Percentiles rank a stretch among this genome's conserved stretches.
These are phyloP conservation scores for Zizania latifolia DNA, from an alignment of 176 grass and related monocot genomes.

Conservation along the genomic window DNA sequence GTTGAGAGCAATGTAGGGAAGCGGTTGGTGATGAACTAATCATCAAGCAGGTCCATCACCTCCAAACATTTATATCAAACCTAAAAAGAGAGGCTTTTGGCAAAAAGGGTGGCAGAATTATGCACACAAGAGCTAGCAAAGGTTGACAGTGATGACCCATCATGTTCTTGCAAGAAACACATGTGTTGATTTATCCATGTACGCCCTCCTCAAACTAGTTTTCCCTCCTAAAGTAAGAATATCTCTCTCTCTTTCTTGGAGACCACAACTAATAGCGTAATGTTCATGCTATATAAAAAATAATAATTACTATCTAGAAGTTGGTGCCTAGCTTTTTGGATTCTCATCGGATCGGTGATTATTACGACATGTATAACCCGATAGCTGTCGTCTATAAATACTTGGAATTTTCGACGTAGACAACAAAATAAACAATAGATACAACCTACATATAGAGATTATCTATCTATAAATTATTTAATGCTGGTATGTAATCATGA, in stretches of 20 bases:
- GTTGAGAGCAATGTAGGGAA: not conserved
- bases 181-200: not conserved
- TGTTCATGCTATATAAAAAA: too few species aligned
- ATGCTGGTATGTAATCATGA: too few species aligned
- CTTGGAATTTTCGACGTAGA: too few species aligned
- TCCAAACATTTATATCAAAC: conserved; percentile 8
- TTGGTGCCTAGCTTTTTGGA: too few species aligned
- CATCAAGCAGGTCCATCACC: conserved; percentile 6
- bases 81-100: conserved; percentile 15
- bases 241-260: not conserved
- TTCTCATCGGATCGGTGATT: too few species aligned
- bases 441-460: too few species aligned
- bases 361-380: too few species aligned
- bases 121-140: not conserved
- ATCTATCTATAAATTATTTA: too few species aligned
- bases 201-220: too few species aligned
- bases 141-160: not conserved
- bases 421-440: too few species aligned
- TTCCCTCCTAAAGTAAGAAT: not conserved
- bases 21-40: conserved; percentile 34
- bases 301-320: too few species aligned
- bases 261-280: not conserved
- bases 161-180: not conserved
- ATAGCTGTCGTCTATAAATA: too few species aligned
- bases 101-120: not conserved